Conservation (phyloP, 2,329 filamentous ascomycete species). For the Exophiala spinifera region DNA sequence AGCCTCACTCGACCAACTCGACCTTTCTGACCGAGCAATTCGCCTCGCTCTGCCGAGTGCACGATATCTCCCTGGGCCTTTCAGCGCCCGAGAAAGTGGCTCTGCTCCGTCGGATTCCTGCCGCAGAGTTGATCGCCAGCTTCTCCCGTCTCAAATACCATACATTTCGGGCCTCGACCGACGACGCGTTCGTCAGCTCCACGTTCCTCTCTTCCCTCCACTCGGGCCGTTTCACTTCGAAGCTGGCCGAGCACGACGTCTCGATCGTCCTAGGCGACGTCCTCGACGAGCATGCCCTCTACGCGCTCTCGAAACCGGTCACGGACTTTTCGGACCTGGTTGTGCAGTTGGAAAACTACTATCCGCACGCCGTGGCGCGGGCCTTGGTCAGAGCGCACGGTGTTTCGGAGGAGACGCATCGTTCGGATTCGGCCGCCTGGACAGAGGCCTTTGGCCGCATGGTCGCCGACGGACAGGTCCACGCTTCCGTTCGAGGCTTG, state of each 20-base stretch:
- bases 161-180: conserved; percentile 46
- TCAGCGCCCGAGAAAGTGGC: conserved; percentile 33
- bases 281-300: conserved; percentile 43
- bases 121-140: conserved; percentile 33
- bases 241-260: conserved; percentile 36
- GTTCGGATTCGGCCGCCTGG: conserved; percentile 21
- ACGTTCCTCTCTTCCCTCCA: conserved; percentile 40
- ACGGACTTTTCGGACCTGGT: conserved; percentile 35
- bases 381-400: conserved; percentile 36
- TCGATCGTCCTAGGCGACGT: conserved; percentile 44
- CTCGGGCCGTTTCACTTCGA: conserved; percentile 36
- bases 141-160: conserved; percentile 42
- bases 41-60: conserved; percentile 40
- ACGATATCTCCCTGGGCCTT: conserved; percentile 28
- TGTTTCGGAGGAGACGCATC: conserved; percentile 28
- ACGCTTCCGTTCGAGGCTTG: conserved; percentile 36
- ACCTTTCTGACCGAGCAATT: conserved; percentile 40
- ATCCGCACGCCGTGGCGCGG: conserved; percentile 38
- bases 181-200: conserved; percentile 39
- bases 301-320: conserved; percentile 40
- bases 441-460: conserved; percentile 41
- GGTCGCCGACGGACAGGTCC: conserved; percentile 40
- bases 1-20: conserved; percentile 37
- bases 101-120: conserved; percentile 32
- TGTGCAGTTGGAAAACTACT: conserved; percentile 43